Evolutionary conservation across 345 rosid species (phyloP).

Genomic region (Dovyalis caffra): DNA sequence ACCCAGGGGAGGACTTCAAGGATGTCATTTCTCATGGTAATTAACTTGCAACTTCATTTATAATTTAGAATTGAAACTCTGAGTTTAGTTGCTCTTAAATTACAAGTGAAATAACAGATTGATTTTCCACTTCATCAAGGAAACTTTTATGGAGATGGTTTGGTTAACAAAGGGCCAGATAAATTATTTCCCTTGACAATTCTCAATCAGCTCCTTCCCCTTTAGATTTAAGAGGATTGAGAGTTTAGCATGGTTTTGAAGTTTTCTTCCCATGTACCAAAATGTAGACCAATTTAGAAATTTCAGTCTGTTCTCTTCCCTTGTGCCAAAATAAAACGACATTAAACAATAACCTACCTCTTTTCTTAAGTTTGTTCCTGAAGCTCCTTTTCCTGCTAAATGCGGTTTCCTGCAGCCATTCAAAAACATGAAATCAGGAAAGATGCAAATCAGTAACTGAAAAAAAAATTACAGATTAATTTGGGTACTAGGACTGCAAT

Average conservation of each 20-base stretch:
- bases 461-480: background rate
- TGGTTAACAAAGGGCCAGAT: background rate
- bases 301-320: background rate
- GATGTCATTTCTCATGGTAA: too few species aligned
- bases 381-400: constrained; percentile 80
- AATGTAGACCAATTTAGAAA: background rate
- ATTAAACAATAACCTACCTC: constrained; percentile 25
- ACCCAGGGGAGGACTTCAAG: background rate
- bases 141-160: background rate
- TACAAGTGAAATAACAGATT: too few species aligned
- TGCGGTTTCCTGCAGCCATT: constrained; percentile 54
- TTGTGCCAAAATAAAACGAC: background rate
- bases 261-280: background rate
- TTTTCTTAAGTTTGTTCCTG: constrained; percentile 73
- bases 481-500: too few species aligned
- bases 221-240: background rate
- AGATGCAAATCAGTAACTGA: background rate
- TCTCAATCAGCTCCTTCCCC: background rate
- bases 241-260: background rate
- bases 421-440: constrained; percentile 5
- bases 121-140: background rate
- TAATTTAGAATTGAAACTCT: background rate
- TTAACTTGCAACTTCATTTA: background rate
- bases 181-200: background rate
- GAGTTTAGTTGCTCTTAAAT: too few species aligned